These are phyloP conservation scores for Conticribra weissflogii DNA, from an alignment of 108 stramenopile species.

Conservation along the genomic window DNA sequence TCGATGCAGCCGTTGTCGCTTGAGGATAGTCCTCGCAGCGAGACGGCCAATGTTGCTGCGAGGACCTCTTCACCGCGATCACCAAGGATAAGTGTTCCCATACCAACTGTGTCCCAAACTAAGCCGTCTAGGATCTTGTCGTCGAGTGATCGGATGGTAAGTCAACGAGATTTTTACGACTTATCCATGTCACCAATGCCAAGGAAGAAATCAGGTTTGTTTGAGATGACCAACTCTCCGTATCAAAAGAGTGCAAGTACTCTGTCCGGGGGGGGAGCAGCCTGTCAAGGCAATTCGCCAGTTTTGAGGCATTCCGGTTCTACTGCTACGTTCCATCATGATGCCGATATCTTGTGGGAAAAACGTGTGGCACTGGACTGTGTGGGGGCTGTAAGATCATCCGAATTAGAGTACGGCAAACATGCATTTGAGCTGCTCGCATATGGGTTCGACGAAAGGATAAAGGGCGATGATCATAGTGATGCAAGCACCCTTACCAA, in stretches of 20 bases:
- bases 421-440: conserved; percentile 71
- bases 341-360: conserved; percentile 63
- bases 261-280: not conserved
- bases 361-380: conserved; percentile 74
- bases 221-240: conserved; percentile 18
- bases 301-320: conserved; percentile 25
- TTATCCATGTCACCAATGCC: conserved; percentile 67
- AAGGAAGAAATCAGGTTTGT: conserved; percentile 31
- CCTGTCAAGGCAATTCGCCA: not conserved
- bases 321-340: conserved; percentile 38
- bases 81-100: conserved; percentile 9
- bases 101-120: not conserved
- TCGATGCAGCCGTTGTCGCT: conserved; percentile 12
- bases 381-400: conserved; percentile 71
- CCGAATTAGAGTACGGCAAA: conserved; percentile 67
- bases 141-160: conserved; percentile 1
- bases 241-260: conserved; percentile 12
- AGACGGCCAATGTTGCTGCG: too few species aligned
- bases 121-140: conserved; percentile 4
- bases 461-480: conserved; percentile 11
- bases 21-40: too few species aligned
- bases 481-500: conserved; percentile 16
- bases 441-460: conserved; percentile 41
- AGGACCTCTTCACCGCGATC: conserved; percentile 6
- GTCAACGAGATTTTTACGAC: conserved; percentile 34